Evolutionary conservation across 352 stramenopile species (phyloP), one percentile per base, ranked within the genome.

Genomic region (Phytophthora megakarya): DNA sequence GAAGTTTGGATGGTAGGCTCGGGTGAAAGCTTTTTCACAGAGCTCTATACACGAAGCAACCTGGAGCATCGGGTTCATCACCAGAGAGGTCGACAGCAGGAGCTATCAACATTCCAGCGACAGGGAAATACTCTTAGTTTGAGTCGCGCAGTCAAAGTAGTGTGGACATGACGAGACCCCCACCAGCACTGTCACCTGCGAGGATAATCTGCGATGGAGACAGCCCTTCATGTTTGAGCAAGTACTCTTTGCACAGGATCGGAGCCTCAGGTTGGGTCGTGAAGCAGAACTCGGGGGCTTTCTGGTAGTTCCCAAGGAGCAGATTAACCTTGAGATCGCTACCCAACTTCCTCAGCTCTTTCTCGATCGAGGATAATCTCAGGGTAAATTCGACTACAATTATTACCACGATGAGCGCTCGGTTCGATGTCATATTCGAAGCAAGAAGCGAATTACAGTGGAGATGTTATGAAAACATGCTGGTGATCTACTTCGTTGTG

Each of bases 301-400:
- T 88, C 21, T 70, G 75, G 52, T 88, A 86, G 68, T 85, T 88
- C 8, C 62, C 76, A 1, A 81, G 33, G 22, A 86, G 58, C 5
- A 81, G 63, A 15, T 86, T 64, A 16, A 86, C 64, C 3, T 48
- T 42, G 30, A 71, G 18, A 15, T 38, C 16, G 18, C 13, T 38
- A 10, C 30, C 19, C 26, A 21, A 35, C 8, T 48, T 33, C 0
- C 26, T 22, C 21, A 78, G 37, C 35, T 81, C 55, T 11, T 60
- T 39, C 40, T 66, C 53, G 48, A 77, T 68, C 25, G 40, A 35
- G 9, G 35, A 55, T n/a, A n/a, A n/a, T n/a, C n/a, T n/a, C n/a
- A n/a, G n/a, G n/a, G n/a, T n/a, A n/a, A n/a, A n/a, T n/a, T n/a
- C n/a, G n/a, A n/a, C n/a, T n/a, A n/a, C n/a, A n/a, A n/a, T n/a